Percentiles rank a stretch among this genome's conserved stretches.
Evolutionary conservation across 1,284 basidiomycete species (phyloP).

Genomic region (Ganoderma boninense): DNA sequence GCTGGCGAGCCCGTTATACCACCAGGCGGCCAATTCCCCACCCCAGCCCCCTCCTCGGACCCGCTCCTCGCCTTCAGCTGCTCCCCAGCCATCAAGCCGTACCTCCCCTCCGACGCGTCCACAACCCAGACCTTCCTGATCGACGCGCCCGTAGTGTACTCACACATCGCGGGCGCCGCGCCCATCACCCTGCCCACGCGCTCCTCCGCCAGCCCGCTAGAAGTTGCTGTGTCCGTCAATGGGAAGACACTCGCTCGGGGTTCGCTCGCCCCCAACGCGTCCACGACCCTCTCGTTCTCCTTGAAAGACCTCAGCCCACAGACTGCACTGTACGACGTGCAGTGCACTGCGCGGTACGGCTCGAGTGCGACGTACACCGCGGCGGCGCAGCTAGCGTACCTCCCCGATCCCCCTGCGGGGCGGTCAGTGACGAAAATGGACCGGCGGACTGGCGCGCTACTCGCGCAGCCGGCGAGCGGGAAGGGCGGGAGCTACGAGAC

Average conservation of each 20-base stretch:
- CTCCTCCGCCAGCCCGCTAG: slow-evolving; percentile 37
- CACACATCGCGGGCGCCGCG: slow-evolving; percentile 54
- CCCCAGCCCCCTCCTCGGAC: slow-evolving; percentile 52
- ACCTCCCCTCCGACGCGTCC: slow-evolving; percentile 61
- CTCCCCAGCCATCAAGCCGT: slow-evolving; percentile 72
- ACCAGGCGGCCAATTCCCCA: slow-evolving; percentile 68
- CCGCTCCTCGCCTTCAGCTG: slow-evolving; percentile 76
- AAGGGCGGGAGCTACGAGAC: slow-evolving; percentile 60
- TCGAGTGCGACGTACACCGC: slow-evolving; percentile 56
- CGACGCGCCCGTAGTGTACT: slow-evolving; percentile 63
- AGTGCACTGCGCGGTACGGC: slow-evolving; percentile 54
- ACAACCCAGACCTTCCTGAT: slow-evolving; percentile 57
- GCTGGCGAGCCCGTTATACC: slow-evolving; percentile 55
- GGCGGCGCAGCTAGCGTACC: slow-evolving; percentile 56
- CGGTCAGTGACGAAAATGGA: slow-evolving; percentile 75
- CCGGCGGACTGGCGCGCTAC: slow-evolving; percentile 68
- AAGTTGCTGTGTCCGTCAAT: slow-evolving; percentile 53
- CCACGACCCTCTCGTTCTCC: slow-evolving; percentile 59
- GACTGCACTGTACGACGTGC: slow-evolving; percentile 55
- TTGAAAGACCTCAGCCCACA: slow-evolving; percentile 54
- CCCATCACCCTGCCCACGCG: slow-evolving; percentile 51
- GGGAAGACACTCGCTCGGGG: slow-evolving; percentile 50
- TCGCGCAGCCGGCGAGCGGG: slow-evolving; percentile 63
- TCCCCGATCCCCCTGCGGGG: slow-evolving; percentile 59
- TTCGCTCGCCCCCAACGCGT: slow-evolving; percentile 60